Base-by-base conservation (phyloP, 1,139 yeast genomes). In the Yamadazyma atlantica region DNA sequence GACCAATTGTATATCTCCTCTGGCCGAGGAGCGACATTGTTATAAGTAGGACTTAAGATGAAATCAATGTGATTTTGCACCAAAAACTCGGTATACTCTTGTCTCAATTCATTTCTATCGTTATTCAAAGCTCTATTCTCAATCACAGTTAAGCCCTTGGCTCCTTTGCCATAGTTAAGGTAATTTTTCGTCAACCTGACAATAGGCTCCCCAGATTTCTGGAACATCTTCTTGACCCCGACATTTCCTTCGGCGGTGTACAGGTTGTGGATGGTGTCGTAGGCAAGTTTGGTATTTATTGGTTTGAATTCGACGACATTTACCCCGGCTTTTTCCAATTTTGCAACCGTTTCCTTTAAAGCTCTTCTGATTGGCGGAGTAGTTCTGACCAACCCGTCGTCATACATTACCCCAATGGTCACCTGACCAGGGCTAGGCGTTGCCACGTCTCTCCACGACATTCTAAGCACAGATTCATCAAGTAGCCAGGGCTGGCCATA, bases 1-100 rank as follows among this genome's bases (percentile, higher is more conserved):
- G 87, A 82, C 92, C 92, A 84, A 58, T 82, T 82, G 55, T 73
- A 76, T 9, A 84, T 75, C 34, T 74, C 74, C 32, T 78, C 82
- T 14, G 80, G 78, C 33, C 73, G 75, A 14, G 89, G 87, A 3
- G 94, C 89, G 37, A 82, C 84, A 40, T 84, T 85, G 41, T 76
- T 77, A 54, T 81, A 80, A 4, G 80, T 72, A 32, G 94, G 94
- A 36, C 82, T 69, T 35, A 85, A 60, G 39, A 85, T 69, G 50
- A 82, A 78, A 51, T 85, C 94, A 34, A 85, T 74, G 32, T 77
- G 75, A 46, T 80, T 69, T 12, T 70, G 54, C 40, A 72, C 65
- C 53, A 81, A 64, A 53, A 60, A 74, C 30, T 74, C 69, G 37
- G 70, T 61, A 56, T 81, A 80, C 39, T 74, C 74, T 45, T 72